phyloP scores from a whole-genome alignment of 139 green algal genomes.

The Volvox africanus region DNA sequence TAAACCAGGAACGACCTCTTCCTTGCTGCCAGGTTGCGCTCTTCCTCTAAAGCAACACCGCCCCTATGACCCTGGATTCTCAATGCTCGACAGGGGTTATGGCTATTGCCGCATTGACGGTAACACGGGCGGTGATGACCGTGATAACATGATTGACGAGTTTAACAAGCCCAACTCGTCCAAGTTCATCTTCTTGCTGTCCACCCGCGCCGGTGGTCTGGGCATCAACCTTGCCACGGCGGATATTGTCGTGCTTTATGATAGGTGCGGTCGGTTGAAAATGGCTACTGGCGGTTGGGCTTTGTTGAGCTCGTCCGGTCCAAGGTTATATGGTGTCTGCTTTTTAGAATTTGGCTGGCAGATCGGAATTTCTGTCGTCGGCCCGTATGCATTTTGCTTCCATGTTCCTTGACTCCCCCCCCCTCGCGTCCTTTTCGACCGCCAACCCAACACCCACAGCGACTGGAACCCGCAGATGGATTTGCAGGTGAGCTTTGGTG shows the following conservation, averaged over 20 bases:
- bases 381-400: neutral
- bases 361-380: neutral
- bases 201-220: constrained; percentile 94
- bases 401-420: neutral
- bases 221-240: constrained; percentile 98
- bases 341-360: neutral
- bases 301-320: no score
- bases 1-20: no score
- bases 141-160: constrained; percentile 92
- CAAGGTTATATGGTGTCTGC: constrained; percentile 69
- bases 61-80: no score
- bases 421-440: neutral
- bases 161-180: constrained; percentile 91
- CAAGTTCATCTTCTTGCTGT: constrained; percentile 97
- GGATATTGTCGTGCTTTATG: constrained; percentile 98
- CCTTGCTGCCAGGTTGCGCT: no score
- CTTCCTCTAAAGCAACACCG: no score
- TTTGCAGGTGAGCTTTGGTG: constrained; percentile 73
- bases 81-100: constrained; percentile 55
- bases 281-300: no score
- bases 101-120: constrained; percentile 97
- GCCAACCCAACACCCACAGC: constrained; percentile 66
- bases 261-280: constrained; percentile 68
- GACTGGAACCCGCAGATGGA: constrained; percentile 95
- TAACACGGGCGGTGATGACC: constrained; percentile 96